These are phyloP conservation scores for Saccharomyces hybrid DNA, from an alignment of 1,139 yeast species.

Conservation along the genomic window DNA sequence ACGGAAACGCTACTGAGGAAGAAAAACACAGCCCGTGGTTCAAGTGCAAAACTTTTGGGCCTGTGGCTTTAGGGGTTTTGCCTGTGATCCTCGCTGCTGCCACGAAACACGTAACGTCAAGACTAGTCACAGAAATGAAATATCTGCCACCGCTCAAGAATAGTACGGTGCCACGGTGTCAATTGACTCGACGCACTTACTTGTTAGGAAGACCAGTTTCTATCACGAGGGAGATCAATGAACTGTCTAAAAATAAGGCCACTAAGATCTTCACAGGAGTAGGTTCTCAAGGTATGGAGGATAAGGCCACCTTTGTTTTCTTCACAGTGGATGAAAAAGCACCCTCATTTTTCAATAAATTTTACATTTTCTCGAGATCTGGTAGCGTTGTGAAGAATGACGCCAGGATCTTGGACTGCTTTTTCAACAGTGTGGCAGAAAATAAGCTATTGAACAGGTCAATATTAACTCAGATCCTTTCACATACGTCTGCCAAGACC, in stretches of 20 bases:
- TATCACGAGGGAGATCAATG: slow-evolving; percentile 12
- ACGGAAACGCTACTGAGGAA: slow-evolving; percentile 12
- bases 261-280: slow-evolving; percentile 26
- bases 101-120: slow-evolving; percentile 22
- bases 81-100: slow-evolving; percentile 27
- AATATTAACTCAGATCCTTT: slow-evolving; percentile 1
- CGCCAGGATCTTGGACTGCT: slow-evolving; percentile 27
- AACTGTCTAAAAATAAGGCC: slow-evolving; percentile 16
- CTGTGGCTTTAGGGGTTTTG: slow-evolving; percentile 20
- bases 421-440: slow-evolving; percentile 22
- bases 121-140: slow-evolving; percentile 24
- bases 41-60: slow-evolving; percentile 19
- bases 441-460: not conserved
- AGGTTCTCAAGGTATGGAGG: slow-evolving; percentile 30
- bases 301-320: slow-evolving; percentile 24
- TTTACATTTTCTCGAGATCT: slow-evolving; percentile 26
- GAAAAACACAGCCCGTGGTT: slow-evolving; percentile 13
- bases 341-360: slow-evolving; percentile 15
- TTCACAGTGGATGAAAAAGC: slow-evolving; percentile 17
- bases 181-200: slow-evolving; percentile 20
- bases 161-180: slow-evolving; percentile 14
- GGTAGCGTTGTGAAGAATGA: slow-evolving; percentile 27
- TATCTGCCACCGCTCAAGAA: slow-evolving; percentile 17
- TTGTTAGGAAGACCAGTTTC: slow-evolving; percentile 16
- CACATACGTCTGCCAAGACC: not conserved